Evolutionary conservation across 257 asterid species (phyloP).

Genomic region (Gynochthodes officinalis): DNA sequence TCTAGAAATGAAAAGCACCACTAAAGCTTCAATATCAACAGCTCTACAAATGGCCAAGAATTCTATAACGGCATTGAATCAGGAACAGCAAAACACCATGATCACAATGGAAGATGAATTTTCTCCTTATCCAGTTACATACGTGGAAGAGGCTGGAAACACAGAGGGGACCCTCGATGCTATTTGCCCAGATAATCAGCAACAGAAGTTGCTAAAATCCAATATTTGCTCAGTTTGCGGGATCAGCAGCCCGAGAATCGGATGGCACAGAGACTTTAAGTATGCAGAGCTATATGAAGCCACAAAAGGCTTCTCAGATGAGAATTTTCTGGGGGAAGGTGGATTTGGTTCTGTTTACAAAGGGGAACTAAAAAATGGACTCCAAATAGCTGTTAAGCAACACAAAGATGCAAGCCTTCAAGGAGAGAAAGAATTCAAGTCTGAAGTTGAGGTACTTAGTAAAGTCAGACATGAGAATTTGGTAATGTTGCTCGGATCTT

Average conservation of each 20-base stretch:
- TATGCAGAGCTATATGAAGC: conserved; percentile 56
- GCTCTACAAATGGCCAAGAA: background rate
- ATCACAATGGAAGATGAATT: background rate
- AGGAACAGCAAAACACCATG: background rate
- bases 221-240: conserved; percentile 51
- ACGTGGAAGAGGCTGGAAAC: background rate
- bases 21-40: background rate
- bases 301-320: conserved; percentile 39
- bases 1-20: background rate
- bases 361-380: conserved; percentile 49
- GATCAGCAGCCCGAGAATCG: conserved; percentile 47
- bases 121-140: background rate
- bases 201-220: conserved; percentile 23
- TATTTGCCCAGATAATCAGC: conserved; percentile 6
- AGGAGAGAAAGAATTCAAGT: conserved; percentile 68
- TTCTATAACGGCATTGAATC: background rate
- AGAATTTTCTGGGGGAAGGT: conserved; percentile 59
- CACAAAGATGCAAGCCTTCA: conserved; percentile 63
- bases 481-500: conserved; percentile 66
- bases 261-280: conserved; percentile 41
- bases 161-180: background rate
- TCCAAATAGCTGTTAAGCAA: conserved; percentile 62
- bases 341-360: conserved; percentile 63
- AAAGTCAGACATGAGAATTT: conserved; percentile 64
- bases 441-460: conserved; percentile 62